Conservation (phyloP, 352 stramenopile species). For the Pythium phragmiticola region DNA sequence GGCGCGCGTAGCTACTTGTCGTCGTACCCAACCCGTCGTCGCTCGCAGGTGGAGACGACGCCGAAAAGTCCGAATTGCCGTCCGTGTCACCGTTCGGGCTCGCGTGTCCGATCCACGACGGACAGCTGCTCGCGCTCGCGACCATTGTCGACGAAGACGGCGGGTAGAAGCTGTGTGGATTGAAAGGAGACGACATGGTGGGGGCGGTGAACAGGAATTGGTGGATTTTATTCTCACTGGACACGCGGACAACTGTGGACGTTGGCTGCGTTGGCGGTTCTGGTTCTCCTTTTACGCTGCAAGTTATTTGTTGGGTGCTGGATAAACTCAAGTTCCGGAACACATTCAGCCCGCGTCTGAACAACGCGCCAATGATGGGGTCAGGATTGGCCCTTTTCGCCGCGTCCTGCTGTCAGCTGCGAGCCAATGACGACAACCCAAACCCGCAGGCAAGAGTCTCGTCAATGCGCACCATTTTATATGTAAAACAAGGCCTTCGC, state of each 20-base stretch:
- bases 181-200: neutral
- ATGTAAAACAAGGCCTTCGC: too few relatives aligned
- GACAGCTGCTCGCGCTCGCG: neutral
- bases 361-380: neutral
- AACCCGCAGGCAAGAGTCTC: neutral
- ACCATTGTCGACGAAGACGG: neutral
- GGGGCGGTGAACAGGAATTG: neutral
- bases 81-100: constrained; percentile 30
- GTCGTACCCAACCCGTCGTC: constrained; percentile 23
- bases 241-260: too few relatives aligned
- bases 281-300: too few relatives aligned
- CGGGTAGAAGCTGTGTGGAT: constrained; percentile 6
- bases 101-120: neutral
- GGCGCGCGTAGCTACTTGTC: neutral
- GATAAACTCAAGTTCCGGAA: too few relatives aligned
- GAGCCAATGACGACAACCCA: constrained; percentile 10
- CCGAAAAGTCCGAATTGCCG: constrained; percentile 30
- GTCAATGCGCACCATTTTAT: too few relatives aligned
- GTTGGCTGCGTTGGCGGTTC: too few relatives aligned
- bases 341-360: neutral
- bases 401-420: neutral
- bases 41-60: constrained; percentile 29
- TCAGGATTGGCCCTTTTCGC: neutral
- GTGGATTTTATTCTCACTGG: too few relatives aligned
- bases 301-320: too few relatives aligned